phyloP scores from a whole-genome alignment of 2,329 filamentous ascomycete species.

The Arthrocladium fulminans region DNA sequence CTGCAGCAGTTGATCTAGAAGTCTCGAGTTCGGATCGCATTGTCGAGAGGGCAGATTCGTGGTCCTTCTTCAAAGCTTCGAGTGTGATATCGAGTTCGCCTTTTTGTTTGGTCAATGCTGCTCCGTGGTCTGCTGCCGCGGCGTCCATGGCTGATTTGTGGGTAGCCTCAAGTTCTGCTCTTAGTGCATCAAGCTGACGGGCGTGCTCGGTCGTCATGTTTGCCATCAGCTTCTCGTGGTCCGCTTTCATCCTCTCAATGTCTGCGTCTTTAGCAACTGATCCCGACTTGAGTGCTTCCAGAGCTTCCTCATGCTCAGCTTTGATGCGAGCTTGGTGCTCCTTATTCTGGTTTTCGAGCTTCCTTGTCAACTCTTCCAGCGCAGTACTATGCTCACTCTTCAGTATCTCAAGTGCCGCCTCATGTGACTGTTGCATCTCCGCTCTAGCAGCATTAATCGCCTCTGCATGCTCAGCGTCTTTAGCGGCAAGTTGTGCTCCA shows the following conservation, averaged over 20 bases:
- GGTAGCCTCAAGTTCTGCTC: conserved; percentile 29
- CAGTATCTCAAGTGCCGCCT: conserved; percentile 26
- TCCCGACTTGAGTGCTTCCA: conserved; percentile 12
- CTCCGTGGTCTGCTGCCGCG: conserved; percentile 30
- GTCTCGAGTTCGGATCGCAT: conserved; percentile 41
- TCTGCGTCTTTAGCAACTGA: conserved; percentile 22
- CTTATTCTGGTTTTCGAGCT: not conserved
- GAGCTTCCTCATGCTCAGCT: conserved; percentile 2
- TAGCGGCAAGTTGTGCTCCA: conserved; percentile 21
- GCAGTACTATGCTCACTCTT: conserved; percentile 23
- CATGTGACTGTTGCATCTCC: conserved; percentile 27
- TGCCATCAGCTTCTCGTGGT: conserved; percentile 28
- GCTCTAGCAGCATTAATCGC: conserved; percentile 24
- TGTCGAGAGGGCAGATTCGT: conserved; percentile 58
- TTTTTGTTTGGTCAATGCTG: conserved; percentile 11
- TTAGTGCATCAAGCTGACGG: conserved; percentile 29
- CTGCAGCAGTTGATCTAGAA: not conserved
- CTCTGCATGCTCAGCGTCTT: conserved; percentile 7
- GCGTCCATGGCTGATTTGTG: conserved; percentile 30
- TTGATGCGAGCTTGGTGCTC: not conserved
- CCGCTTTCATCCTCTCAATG: conserved; percentile 29
- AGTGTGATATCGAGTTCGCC: conserved; percentile 13
- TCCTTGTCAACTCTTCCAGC: conserved; percentile 19
- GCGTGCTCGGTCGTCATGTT: conserved; percentile 27
- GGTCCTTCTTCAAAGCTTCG: conserved; percentile 37